These are phyloP conservation scores for Colletotrichum sp. DNA, from an alignment of 2,329 filamentous ascomycete species.

Conservation along the genomic window DNA sequence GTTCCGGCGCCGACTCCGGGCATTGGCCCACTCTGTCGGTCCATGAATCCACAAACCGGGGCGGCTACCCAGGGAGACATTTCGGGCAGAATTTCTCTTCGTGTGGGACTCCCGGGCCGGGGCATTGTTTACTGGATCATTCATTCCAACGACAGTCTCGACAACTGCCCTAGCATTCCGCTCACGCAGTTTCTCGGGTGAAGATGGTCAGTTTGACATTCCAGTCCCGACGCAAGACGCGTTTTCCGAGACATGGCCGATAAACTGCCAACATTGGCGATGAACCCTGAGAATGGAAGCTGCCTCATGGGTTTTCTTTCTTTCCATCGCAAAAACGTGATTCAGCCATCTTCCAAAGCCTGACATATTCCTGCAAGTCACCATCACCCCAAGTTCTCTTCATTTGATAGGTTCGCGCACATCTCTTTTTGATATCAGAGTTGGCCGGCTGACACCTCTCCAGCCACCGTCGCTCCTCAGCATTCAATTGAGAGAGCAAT, in stretches of 20 bases:
- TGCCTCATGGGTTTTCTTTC: rapidly evolving
- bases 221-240: background rate
- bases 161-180: background rate
- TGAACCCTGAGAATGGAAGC: background rate
- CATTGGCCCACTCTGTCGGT: background rate
- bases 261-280: background rate
- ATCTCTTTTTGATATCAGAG: background rate
- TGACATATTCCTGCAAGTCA: rapidly evolving
- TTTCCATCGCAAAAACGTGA: background rate
- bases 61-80: background rate
- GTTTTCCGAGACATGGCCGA: background rate
- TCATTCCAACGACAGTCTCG: background rate
- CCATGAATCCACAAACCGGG: background rate
- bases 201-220: background rate
- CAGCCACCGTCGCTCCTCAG: rapidly evolving
- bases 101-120: background rate
- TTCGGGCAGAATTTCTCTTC: background rate
- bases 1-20: background rate
- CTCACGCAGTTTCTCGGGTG: background rate
- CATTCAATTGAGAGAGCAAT: background rate
- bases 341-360: background rate
- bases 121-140: background rate
- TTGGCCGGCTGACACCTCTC: background rate
- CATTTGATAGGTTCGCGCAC: no score
- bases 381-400: rapidly evolving